Base-by-base conservation (phyloP, 2,329 filamentous ascomycete species). In the Berkeleyomyces basicola region DNA sequence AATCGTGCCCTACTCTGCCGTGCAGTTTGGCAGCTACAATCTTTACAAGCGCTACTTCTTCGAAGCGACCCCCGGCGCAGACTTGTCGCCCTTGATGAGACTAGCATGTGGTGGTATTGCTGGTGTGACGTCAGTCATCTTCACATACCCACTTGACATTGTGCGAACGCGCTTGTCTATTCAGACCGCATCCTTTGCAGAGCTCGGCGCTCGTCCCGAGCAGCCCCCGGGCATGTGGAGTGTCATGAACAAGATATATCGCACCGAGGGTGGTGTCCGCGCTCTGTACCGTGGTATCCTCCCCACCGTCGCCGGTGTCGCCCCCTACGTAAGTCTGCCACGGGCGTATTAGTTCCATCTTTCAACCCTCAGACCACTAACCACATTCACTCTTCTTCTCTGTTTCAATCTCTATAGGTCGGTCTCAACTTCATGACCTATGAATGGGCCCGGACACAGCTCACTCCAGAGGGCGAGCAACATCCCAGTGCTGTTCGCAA, bases 361-460 rank as follows among this genome's bases (percentile, higher is more conserved):
- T 33, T 31, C 6, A 11, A 9, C 3, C 14, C 6, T 10, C 4
- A 14, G 61, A 47, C 3, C 3, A 16, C 60, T 46, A 46, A 47
- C 39, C 42, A 40, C n/a, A 16, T 42, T 11, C 36, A 3, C 14
- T 33, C 36, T 42, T 53, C 7, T 31, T 10, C 51, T 1, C 14
- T 16, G 39, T 53, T 31, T 16, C 44, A 16, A 31, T 4, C 36
- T 10, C 44, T n/a, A 44, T 68, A 90, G 86, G 87, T 99, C 66
- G 93, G 93, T 46, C 78, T 99, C 62, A 99, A 99, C 73, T 99
- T 99, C 73, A 97, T 97, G 90, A 90, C 89, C 4, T 99, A 99
- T 74, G 93, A 99, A 73, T 86, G 86, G 58, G 86, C 91, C 64
- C 85, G 93, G 65, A 84, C 85, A 69, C 85, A 86, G 68, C 79